A percentile compares a stretch with the other conserved stretches of the same genome.
These are phyloP conservation scores for Ganoderma sinense DNA, from an alignment of 1,284 basidiomycete species.

Conservation along the genomic window DNA sequence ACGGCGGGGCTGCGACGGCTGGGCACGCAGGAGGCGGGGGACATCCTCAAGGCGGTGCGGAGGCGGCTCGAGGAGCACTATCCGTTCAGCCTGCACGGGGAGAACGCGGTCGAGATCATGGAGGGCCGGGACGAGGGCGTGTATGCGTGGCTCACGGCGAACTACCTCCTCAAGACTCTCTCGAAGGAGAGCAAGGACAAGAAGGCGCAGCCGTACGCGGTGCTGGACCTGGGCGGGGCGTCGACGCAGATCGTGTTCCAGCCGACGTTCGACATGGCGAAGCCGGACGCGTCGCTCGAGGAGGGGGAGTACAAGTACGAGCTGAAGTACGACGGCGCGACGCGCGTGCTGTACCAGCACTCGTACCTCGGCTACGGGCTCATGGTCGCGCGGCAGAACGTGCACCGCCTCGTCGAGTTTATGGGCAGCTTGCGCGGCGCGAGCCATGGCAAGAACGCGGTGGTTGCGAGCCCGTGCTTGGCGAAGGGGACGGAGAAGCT, in stretches of 20 bases:
- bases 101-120: conserved; percentile 86
- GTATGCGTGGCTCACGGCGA: conserved; percentile 98
- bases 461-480: conserved; percentile 82
- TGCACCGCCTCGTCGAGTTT: conserved; percentile 92
- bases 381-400: conserved; percentile 87
- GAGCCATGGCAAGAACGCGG: conserved; percentile 47
- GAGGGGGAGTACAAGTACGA: conserved; percentile 96
- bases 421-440: conserved; percentile 63
- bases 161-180: conserved; percentile 87
- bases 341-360: conserved; percentile 89
- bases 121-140: conserved; percentile 97
- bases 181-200: conserved; percentile 55
- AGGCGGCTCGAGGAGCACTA: conserved; percentile 69
- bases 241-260: conserved; percentile 99
- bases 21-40: conserved; percentile 69
- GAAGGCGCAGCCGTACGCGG: conserved; percentile 79
- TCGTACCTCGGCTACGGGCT: conserved; percentile 97
- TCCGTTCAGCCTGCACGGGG: conserved; percentile 75
- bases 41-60: conserved; percentile 84
- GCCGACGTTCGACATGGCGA: conserved; percentile 67
- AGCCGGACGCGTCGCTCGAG: conserved; percentile 60
- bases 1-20: conserved; percentile 92
- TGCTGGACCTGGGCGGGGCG: conserved; percentile 96
- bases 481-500: conserved; percentile 68
- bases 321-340: conserved; percentile 77